Base-by-base conservation (phyloP, 73 alveolate genomes). In the Paramecium primaurelia region DNA sequence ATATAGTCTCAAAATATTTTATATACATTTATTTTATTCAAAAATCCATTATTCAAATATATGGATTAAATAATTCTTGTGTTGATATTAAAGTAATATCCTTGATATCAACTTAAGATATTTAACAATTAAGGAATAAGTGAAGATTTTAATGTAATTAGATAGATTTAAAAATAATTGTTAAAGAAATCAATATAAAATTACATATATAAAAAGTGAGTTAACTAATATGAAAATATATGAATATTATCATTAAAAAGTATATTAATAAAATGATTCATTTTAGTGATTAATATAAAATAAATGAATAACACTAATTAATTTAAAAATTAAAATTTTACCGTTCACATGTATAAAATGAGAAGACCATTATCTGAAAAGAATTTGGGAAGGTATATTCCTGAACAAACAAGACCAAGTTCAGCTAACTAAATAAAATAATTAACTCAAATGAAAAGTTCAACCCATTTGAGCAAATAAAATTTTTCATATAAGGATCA, bases 331-430 rank as follows among this genome's bases (percentile, higher is more conserved):
- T 80, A 73, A 73, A 68, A 68, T 80, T 80, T 80, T 80, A 80
- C 91, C 91, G 91, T 80, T 80, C 91, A 80, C 58, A 80, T 80
- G 91, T 45, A 45, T 49, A 77, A 80, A 80, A 8, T 80, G 34
- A 80, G 91, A 80, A 22, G 91, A 45, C 91, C 91, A 80, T 47
- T 80, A 32, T 45, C 77, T 11, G 91, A 80, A 49, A 80, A 80
- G 91, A 80, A 80, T 80, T 80, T 80, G 4, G 91, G 91, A 26
- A 34, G 58, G n/a, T 32, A 42, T 5, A 9, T 18, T 11, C 84
- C 42, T 22, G 91, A 80, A 20, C 37, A 45, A 20, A 20, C 49
- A 8, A 34, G 91, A 80, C 91, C 91, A 2, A 80, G 73, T 47
- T 80, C 91, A 49, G 32, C 77, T 7, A 28, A 18, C 8, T 26